Evolutionary conservation across 768 basidiomycete genomes (phyloP), one percentile per base, ranked within the genome.

Genomic region (Lactarius akahatsu): DNA sequence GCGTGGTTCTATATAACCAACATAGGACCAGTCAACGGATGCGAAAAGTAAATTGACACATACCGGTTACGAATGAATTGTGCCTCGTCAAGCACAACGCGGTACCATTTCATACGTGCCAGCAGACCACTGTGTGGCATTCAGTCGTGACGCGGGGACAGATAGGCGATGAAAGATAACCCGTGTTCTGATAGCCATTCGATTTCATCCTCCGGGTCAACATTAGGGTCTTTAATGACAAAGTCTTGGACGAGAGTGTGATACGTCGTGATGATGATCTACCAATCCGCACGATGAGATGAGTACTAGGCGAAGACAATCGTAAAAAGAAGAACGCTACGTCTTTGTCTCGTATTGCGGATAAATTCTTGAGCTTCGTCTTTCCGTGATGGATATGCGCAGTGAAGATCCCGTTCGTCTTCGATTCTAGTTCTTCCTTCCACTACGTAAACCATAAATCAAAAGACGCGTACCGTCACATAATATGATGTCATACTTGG

Each of bases 241-340:
- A 88, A 87, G 72, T 92, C 87, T 43, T 76, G 74, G 61, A 79
- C 81, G n/a, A 92, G 77, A 0, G 88, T 91, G 63, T 88, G 87
- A 70, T 92, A 92, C 1, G 90, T 90, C 1, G 91, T 93, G 60
- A 94, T 80, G 28, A 94, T 79, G 41, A 91, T 81, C 83, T 92
- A 59, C 18, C 63, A 69, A 30, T 63, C 52, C 41, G 47, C 18
- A 7, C 11, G 20, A 26, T 43, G 38, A 59, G 64, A 38, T 40
- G 15, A 32, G 34, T 18, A 20, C 32, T n/a, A 55, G 6, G 34
- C 26, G 18, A 65, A 36, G 38, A 3, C n/a, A 47, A 45, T 26
- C 18, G 10, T 10, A 11, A 45, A 30, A 6, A 23, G 11, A 54
- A 43, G 9, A 11, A 61, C 77, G 18, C 59, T 69, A 87, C 86